phyloP scores from a whole-genome alignment of 495 filamentous ascomycete genomes.

The Hypoxylon subgilvum region DNA sequence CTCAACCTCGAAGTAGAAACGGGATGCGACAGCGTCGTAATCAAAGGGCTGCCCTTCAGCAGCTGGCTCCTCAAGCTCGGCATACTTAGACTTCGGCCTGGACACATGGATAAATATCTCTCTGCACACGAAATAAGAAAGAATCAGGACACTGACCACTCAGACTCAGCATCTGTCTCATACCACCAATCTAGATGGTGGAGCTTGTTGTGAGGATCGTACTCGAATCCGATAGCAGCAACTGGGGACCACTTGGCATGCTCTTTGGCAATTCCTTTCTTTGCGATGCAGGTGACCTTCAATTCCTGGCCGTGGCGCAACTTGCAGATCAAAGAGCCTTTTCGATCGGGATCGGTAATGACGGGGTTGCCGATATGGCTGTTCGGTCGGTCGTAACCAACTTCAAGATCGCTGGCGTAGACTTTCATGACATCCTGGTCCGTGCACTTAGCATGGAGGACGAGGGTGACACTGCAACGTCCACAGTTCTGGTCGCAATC shows the following conservation, averaged over 20 bases:
- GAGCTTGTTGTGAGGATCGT: conserved; percentile 94
- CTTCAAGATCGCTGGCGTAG: conserved; percentile 83
- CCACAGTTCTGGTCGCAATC: conserved; percentile 94
- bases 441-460: conserved; percentile 81
- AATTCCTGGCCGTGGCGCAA: conserved; percentile 86
- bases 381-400: conserved; percentile 70
- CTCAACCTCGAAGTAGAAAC: conserved; percentile 93
- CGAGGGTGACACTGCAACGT: conserved; percentile 81
- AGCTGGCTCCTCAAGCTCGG: conserved; percentile 81
- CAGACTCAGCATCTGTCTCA: conserved; percentile 78
- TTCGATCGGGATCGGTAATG: conserved; percentile 78
- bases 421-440: conserved; percentile 84
- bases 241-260: conserved; percentile 97
- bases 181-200: conserved; percentile 91
- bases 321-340: conserved; percentile 85
- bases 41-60: conserved; percentile 85
- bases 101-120: conserved; percentile 13
- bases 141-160: conserved; percentile 75
- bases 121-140: not conserved
- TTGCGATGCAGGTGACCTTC: conserved; percentile 87
- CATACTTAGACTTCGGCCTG: conserved; percentile 87
- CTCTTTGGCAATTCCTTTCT: conserved; percentile 98
- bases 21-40: conserved; percentile 81
- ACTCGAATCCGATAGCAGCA: conserved; percentile 93
- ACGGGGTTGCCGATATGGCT: conserved; percentile 74